Conservation (phyloP, 139 green algal genomes). For the Micromonas pusilla region DNA sequence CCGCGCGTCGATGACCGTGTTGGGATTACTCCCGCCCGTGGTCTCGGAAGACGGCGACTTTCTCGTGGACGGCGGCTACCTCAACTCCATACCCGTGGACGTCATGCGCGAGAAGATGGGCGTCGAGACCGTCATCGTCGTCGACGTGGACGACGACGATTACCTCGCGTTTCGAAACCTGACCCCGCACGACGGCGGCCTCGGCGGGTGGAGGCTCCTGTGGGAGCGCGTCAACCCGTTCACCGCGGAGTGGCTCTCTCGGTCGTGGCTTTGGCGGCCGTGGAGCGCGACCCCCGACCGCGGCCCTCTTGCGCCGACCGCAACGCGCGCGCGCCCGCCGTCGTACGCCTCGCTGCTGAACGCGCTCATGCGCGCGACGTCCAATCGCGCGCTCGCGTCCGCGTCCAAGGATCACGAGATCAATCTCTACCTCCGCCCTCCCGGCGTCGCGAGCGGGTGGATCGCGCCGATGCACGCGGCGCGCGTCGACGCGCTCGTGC, state of each 20-base stretch:
- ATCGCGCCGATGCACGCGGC: conserved; percentile 50
- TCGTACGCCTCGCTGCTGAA: conserved; percentile 52
- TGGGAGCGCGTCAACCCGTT: conserved; percentile 55
- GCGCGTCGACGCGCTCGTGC: conserved; percentile 61
- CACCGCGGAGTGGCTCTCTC: not conserved
- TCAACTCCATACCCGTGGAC: conserved; percentile 63
- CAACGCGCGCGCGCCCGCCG: conserved; percentile 22
- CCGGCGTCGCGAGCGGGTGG: conserved; percentile 41
- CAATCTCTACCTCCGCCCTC: conserved; percentile 70
- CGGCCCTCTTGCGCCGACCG: not conserved
- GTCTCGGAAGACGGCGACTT: conserved; percentile 50
- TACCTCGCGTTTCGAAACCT: conserved; percentile 57
- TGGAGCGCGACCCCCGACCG: not conserved
- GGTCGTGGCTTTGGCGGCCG: not conserved
- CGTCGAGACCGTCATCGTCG: conserved; percentile 59
- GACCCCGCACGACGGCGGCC: conserved; percentile 55
- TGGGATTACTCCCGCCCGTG: conserved; percentile 68
- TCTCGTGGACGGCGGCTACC: conserved; percentile 70
- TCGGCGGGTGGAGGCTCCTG: conserved; percentile 64
- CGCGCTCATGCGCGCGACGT: conserved; percentile 59
- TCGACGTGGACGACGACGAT: conserved; percentile 73
- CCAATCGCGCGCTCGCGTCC: conserved; percentile 52
- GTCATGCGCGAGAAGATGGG: conserved; percentile 55
- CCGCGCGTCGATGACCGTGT: conserved; percentile 69
- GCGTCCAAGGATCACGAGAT: conserved; percentile 55